Base-by-base conservation (phyloP, 768 basidiomycete species). In the Boletus vinaceobasis region DNA sequence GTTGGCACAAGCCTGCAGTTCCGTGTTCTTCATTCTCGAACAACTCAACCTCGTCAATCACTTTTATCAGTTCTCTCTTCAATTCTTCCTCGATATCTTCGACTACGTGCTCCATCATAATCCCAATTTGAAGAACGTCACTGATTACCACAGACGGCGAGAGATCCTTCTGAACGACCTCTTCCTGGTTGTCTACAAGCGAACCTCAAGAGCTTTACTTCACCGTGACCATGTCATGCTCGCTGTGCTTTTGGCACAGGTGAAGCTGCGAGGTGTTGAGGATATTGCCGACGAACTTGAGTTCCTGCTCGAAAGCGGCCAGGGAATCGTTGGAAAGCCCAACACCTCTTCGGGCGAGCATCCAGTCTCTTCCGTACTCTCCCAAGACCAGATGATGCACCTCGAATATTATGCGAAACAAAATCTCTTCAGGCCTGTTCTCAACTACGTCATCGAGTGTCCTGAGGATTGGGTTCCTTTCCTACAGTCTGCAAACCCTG, bases 41-140 rank as follows among this genome's bases (percentile, higher is more conserved):
- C 94, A 98, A 65, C 81, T 98, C 47, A 88, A 92, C 68, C 79
- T 88, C 50, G 83, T 98, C 75, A 93, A 96, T 66, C 96, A 97
- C 73, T 98, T 98, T 77, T 99, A 99, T 67, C 93, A 98, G 71
- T 99, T 99, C 79, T 98, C 97, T 2, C 80, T 99, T 43, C 87
- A 80, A 29, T 98, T 96, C 80, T 99, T 99, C 88, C 82, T 98
- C 55, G 96, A 97, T 69, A 96, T 98, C 66, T 99, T 99, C 74
- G 93, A 98, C 74, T 92, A 89, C 63, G 85, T 96, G 54, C 82
- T 98, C 8, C 88, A 89, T 60, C 87, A 90, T 63, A 98, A 98
- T 67, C 94, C 95, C 11, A 88, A 93, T 68, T 81, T 98, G 58
- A 86, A 81, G 70, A 83, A 81, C 55, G 79, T 95, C 53, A 77